phyloP scores from a whole-genome alignment of 257 asterid species.

The Rauvolfia tetraphylla region DNA sequence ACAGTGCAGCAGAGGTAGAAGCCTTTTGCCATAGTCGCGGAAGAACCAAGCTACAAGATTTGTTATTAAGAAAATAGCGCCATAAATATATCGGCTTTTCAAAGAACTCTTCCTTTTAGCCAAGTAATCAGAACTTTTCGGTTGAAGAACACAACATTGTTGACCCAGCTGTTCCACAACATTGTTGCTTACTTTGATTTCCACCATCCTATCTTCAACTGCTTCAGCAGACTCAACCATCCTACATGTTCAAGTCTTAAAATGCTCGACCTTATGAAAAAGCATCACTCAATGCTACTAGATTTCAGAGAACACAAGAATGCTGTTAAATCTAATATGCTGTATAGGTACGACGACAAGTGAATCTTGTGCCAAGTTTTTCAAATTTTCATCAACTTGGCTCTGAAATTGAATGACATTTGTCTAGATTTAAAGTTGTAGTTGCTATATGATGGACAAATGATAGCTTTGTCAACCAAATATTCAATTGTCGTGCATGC shows the following conservation, averaged over 20 bases:
- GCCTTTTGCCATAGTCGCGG: constrained; percentile 73
- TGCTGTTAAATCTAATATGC: not conserved
- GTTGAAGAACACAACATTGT: constrained; percentile 11
- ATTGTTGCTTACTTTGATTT: constrained; percentile 23
- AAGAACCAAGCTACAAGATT: constrained; percentile 80
- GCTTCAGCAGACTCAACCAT: constrained; percentile 36
- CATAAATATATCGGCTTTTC: constrained; percentile 74
- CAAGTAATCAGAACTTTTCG: constrained; percentile 30
- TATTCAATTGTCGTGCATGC: not conserved
- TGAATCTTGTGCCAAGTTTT: not conserved
- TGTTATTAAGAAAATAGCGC: constrained; percentile 55
- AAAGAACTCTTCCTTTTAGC: constrained; percentile 51
- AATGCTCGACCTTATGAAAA: constrained; percentile 13
- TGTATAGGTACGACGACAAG: not conserved
- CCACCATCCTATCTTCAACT: constrained; percentile 26
- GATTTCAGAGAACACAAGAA: not conserved
- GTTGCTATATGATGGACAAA: not conserved
- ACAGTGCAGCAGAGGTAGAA: constrained; percentile 63
- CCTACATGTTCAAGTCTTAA: constrained; percentile 14
- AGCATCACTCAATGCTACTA: not conserved
- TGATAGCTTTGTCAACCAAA: not conserved
- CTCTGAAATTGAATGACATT: not conserved
- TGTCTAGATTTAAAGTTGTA: not conserved
- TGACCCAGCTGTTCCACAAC: constrained; percentile 28
- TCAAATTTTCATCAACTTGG: not conserved